These are phyloP conservation scores for Cordyceps farinosa DNA, from an alignment of 2,329 filamentous ascomycete genomes.

Conservation along the genomic window DNA sequence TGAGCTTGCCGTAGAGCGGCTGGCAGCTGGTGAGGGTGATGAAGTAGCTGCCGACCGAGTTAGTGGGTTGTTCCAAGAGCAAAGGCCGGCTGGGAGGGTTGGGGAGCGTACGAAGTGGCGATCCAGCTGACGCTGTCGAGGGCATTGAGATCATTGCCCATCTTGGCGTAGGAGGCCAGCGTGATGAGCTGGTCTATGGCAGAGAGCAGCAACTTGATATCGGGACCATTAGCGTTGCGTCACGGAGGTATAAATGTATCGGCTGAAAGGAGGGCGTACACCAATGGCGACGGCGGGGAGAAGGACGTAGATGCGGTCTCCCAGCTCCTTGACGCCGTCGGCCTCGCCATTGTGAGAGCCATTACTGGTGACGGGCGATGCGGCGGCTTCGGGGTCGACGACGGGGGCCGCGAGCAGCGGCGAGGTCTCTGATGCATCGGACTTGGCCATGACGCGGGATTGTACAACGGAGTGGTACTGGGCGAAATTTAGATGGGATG, in stretches of 20 bases:
- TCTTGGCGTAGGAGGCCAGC: constrained; percentile 72
- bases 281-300: constrained; percentile 39
- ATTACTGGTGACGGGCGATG: neutral
- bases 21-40: constrained; percentile 72
- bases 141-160: constrained; percentile 71
- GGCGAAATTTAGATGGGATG: no score
- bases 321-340: constrained; percentile 25
- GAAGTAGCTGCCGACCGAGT: constrained; percentile 52
- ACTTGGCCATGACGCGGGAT: neutral
- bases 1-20: constrained; percentile 68
- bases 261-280: constrained; percentile 22
- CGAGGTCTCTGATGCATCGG: constrained; percentile 25
- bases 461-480: no score
- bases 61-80: neutral
- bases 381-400: constrained; percentile 1
- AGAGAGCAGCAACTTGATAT: constrained; percentile 62
- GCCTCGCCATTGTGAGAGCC: neutral
- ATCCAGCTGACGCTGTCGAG: constrained; percentile 75
- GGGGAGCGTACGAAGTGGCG: constrained; percentile 42
- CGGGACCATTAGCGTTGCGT: neutral
- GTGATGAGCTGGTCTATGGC: constrained; percentile 75
- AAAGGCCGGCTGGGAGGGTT: neutral
- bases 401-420: constrained; percentile 25
- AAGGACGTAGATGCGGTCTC: constrained; percentile 36
- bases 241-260: neutral